Conservation (phyloP, 441 rosid species). For the Gossypium schwendimanii region DNA sequence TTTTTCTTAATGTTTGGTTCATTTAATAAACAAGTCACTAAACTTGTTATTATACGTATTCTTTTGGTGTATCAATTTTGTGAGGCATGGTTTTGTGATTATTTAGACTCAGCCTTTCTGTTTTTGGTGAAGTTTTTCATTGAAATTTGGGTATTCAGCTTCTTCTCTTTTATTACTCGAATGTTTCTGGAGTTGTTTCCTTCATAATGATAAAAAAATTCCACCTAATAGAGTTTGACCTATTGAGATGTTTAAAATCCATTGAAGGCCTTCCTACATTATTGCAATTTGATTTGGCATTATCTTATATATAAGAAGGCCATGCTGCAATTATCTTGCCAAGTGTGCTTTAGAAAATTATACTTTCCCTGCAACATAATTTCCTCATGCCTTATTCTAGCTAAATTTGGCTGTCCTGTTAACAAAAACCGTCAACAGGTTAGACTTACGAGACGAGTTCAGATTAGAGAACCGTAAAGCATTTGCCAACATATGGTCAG, state of each 20-base stretch:
- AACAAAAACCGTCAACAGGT: constrained; percentile 37
- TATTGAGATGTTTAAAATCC: not conserved
- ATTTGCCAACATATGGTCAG: constrained; percentile 94
- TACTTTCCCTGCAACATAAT: not conserved
- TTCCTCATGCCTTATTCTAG: not conserved
- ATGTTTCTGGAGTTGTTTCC: not conserved
- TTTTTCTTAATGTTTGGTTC: not conserved
- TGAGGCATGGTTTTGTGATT: not conserved
- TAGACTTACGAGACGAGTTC: constrained; percentile 79
- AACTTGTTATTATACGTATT: not conserved
- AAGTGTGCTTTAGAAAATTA: not conserved
- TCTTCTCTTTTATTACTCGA: not conserved
- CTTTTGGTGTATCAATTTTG: not conserved
- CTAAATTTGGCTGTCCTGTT: not conserved
- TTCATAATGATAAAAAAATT: not conserved
- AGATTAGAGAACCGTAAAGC: constrained; percentile 81
- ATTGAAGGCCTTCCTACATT: not conserved
- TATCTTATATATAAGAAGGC: not conserved
- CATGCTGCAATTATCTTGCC: not conserved
- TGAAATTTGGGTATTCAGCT: not conserved
- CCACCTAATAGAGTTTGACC: not conserved
- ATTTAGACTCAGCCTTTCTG: not conserved
- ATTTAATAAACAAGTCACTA: too few species aligned
- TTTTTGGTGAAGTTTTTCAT: not conserved
- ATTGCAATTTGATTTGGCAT: not conserved